Evolutionary conservation across 1,284 basidiomycete genomes (phyloP).

Genomic region (Moesziomyces parantarcticus): DNA sequence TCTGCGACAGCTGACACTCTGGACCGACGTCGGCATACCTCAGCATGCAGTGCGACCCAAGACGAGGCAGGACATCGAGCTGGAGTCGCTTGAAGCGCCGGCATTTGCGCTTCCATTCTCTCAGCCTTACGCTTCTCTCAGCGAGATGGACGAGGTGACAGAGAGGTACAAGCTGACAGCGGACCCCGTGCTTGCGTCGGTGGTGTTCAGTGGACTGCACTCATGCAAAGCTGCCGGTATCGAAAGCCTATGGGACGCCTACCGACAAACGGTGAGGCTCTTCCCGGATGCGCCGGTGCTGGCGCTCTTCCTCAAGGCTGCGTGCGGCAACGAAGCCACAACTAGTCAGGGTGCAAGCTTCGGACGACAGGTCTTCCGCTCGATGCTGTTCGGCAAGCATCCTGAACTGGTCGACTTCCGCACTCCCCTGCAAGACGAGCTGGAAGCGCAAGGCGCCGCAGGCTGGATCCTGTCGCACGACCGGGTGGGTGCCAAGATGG

Average conservation of each 20-base stretch:
- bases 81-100: constrained; percentile 1
- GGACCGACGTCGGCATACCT: constrained; percentile 31
- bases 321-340: constrained; percentile 2
- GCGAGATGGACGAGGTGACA: not conserved
- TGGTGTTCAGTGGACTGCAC: constrained; percentile 35
- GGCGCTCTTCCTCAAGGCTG: constrained; percentile 31
- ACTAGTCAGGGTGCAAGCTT: constrained; percentile 12
- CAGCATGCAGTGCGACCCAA: not conserved
- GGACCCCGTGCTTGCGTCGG: constrained; percentile 26
- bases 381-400: constrained; percentile 34
- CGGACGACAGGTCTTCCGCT: constrained; percentile 28
- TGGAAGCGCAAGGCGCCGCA: constrained; percentile 12
- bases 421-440: constrained; percentile 16
- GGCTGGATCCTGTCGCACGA: constrained; percentile 37
- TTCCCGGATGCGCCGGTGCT: constrained; percentile 42
- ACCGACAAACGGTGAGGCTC: constrained; percentile 23
- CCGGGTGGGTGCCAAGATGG: constrained; percentile 21
- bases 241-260: constrained; percentile 29
- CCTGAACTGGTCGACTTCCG: constrained; percentile 19
- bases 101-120: not conserved
- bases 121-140: not conserved
- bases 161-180: constrained; percentile 11
- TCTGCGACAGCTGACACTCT: constrained; percentile 27
- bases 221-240: constrained; percentile 17
- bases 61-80: constrained; percentile 8